phyloP scores from a whole-genome alignment of 73 alveolate genomes.

The Paraurostyla sp. region DNA sequence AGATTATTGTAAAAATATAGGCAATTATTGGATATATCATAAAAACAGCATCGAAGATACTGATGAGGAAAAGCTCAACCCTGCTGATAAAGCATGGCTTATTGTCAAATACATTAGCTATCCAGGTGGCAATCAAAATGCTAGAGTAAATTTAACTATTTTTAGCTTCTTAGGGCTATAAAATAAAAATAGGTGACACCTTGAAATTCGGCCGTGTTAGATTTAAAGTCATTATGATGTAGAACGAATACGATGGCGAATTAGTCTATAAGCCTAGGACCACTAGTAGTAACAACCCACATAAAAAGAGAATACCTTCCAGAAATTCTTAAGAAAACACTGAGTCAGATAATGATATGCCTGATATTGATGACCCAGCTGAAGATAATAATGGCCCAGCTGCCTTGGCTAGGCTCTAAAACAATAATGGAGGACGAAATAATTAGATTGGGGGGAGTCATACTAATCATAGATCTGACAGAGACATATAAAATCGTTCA shows the following conservation, averaged over 20 bases:
- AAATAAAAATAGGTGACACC: conserved; percentile 61
- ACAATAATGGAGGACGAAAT: not conserved
- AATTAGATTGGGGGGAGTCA: not conserved
- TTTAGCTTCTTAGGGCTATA: conserved; percentile 37
- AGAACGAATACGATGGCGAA: conserved; percentile 46
- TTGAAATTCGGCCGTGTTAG: conserved; percentile 73
- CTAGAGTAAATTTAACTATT: not conserved
- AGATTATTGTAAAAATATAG: not conserved
- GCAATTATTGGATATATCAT: conserved; percentile 51
- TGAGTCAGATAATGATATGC: conserved; percentile 48
- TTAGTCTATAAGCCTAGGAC: not conserved
- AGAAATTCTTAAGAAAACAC: conserved; percentile 39
- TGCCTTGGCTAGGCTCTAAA: not conserved
- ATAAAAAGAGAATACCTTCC: not conserved
- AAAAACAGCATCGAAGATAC: conserved; percentile 42
- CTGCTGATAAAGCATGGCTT: conserved; percentile 63
- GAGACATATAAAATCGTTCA: no score
- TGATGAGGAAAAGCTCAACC: conserved; percentile 50
- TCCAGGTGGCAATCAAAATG: not conserved
- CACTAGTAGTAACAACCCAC: not conserved
- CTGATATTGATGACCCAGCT: conserved; percentile 10
- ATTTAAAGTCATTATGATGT: conserved; percentile 64
- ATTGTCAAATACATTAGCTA: conserved; percentile 44
- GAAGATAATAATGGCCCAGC: not conserved
- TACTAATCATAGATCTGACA: no score